Evolutionary conservation across 176 grass and related monocot genomes (phyloP).

Genomic region (Thalia dealbata): DNA sequence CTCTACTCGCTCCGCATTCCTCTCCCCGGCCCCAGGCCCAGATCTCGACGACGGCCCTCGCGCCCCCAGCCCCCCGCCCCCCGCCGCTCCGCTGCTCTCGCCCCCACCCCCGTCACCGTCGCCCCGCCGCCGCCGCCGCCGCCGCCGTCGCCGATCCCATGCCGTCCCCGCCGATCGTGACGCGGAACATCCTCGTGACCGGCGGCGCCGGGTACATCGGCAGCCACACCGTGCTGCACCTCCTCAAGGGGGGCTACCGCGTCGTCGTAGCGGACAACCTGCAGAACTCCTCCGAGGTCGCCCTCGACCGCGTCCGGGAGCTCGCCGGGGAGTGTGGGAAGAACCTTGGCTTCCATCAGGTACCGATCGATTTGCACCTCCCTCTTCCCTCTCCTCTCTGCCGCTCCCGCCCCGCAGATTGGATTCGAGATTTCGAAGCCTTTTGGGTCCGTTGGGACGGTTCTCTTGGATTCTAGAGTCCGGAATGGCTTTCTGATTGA

Average conservation of each 20-base stretch:
- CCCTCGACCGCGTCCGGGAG: constrained; percentile 50
- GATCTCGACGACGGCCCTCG: neutral
- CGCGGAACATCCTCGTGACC: constrained; percentile 63
- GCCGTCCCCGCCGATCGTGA: neutral
- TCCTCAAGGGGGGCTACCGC: constrained; percentile 62
- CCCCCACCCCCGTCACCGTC: neutral
- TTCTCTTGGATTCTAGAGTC: neutral
- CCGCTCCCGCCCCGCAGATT: too few relatives aligned
- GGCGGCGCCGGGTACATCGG: constrained; percentile 98
- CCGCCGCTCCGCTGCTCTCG: too few relatives aligned
- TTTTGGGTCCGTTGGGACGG: neutral
- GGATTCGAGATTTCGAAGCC: neutral
- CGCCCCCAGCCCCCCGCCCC: too few relatives aligned
- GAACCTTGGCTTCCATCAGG: constrained; percentile 77
- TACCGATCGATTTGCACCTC: neutral
- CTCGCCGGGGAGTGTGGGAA: constrained; percentile 45
- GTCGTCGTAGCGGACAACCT: constrained; percentile 72
- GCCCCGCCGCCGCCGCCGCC: neutral
- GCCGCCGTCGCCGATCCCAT: neutral
- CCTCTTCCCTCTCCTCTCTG: too few relatives aligned
- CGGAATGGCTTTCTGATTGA: neutral
- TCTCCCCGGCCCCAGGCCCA: neutral
- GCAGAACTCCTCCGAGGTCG: constrained; percentile 72
- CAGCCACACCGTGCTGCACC: constrained; percentile 91
- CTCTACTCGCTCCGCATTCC: neutral